Base-by-base conservation (phyloP, 2,329 filamentous ascomycete species). In the Fusarium dimerum region DNA sequence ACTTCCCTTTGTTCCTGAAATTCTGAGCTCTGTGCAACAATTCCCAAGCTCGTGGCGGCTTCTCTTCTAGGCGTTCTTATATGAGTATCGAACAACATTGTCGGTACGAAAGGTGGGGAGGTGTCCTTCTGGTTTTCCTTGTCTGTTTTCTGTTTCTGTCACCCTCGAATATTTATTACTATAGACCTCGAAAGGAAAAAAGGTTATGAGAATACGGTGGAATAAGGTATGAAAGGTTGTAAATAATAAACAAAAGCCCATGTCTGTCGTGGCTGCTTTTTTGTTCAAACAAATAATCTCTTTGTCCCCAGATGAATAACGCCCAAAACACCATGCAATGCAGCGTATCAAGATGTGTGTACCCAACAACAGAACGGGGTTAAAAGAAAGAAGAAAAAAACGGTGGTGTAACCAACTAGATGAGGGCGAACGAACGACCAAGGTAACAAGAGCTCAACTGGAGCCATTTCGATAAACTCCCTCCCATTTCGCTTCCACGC, bases 401-500 rank as follows among this genome's bases (percentile, higher is more conserved):
- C 20, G 7, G 7, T 26, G 7, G 20, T 26, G 20, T 26, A 26
- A 26, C 20, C 20, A 26, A 26, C 5, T 5, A 26, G n/a, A n/a
- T n/a, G n/a, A 26, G 20, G 20, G 7, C 5, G 20, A 26, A 26
- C 20, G 20, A 26, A 26, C 12, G 13, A 36, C 13, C 32, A 36
- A 36, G 9, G 32, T 36, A 7, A 26, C 9, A 15, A 36, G 32
- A 36, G 29, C 43, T 48, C 48, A 68, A 16, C 52, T 50, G 12
- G 61, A 39, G 7, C 68, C 68, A 38, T 71, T 63, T 8, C 68
- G 65, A 51, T 83, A 84, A 1, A 83, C 64, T 3, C 76, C 79
- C 56, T 83, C 76, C 79, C 80, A 84, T 32, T 75, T 69, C 51
- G 78, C 70, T 56, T 93, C 89, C 5, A 93, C 78, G 16, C 81